phyloP scores from a whole-genome alignment of 306 rosid species.

The Hylodesmum podocarpum region DNA sequence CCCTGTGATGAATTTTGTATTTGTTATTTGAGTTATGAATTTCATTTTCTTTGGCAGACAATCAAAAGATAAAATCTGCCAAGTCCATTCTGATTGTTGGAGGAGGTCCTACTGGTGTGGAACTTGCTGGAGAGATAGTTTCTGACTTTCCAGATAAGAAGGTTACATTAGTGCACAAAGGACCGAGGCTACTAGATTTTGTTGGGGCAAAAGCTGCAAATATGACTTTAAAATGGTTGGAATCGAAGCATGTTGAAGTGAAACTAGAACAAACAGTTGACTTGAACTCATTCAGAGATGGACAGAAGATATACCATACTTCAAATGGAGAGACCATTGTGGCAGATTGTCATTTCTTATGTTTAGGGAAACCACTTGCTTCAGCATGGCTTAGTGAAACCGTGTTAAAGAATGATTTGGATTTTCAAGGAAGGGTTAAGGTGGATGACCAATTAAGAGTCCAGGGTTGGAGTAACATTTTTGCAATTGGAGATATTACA shows the following conservation, averaged over 20 bases:
- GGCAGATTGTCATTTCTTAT: constrained; percentile 69
- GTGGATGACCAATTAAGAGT: constrained; percentile 70
- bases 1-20: constrained; percentile 2
- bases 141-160: constrained; percentile 65
- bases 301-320: constrained; percentile 43
- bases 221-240: constrained; percentile 60
- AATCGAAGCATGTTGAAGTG: constrained; percentile 62
- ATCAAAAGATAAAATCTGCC: constrained; percentile 60
- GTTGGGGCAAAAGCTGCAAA: constrained; percentile 65
- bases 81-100: constrained; percentile 73
- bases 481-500: constrained; percentile 83
- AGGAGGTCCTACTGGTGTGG: constrained; percentile 93
- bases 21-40: constrained; percentile 13
- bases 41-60: constrained; percentile 46
- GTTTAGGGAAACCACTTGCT: constrained; percentile 52
- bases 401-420: constrained; percentile 41
- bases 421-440: constrained; percentile 55
- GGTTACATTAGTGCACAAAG: constrained; percentile 67
- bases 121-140: constrained; percentile 81
- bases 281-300: constrained; percentile 31
- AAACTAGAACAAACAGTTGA: constrained; percentile 52
- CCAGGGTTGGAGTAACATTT: constrained; percentile 52
- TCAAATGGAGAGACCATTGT: constrained; percentile 55
- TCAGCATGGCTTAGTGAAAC: constrained; percentile 71
- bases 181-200: constrained; percentile 73